Evolutionary conservation across 345 rosid species (phyloP).

Genomic region (Erodium maritimum): DNA sequence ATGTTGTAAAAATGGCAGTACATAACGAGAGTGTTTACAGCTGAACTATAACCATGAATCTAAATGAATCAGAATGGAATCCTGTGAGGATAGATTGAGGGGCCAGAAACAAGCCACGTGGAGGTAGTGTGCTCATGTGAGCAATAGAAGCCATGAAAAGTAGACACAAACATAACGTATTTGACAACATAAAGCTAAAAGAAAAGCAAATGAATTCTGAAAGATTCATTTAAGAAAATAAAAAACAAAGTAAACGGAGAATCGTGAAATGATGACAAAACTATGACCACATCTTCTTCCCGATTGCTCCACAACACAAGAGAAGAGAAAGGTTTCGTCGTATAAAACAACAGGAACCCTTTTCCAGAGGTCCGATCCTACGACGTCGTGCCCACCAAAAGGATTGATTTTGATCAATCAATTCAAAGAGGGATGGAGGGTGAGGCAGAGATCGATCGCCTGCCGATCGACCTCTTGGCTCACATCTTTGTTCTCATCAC

Average conservation of each 20-base stretch:
- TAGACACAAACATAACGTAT: not conserved
- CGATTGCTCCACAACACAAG: not conserved
- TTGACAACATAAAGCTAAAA: not conserved
- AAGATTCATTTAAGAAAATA: not conserved
- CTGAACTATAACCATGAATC: too few species aligned
- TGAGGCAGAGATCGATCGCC: conserved; percentile 60
- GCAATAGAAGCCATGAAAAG: not conserved
- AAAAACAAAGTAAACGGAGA: not conserved
- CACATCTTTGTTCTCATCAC: conserved; percentile 41
- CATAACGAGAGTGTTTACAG: too few species aligned
- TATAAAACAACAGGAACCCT: not conserved
- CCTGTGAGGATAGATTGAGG: not conserved
- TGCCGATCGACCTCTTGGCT: conserved; percentile 68
- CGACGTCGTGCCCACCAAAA: not conserved
- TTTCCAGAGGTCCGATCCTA: not conserved
- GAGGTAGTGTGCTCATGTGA: not conserved
- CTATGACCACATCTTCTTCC: conserved; percentile 20
- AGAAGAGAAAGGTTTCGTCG: not conserved
- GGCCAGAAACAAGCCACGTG: not conserved
- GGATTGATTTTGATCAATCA: not conserved
- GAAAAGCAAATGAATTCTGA: not conserved
- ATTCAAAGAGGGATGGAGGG: conserved; percentile 19
- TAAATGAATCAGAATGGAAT: too few species aligned
- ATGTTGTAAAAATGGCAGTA: too few species aligned
- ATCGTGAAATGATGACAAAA: conserved; percentile 13